phyloP scores from a whole-genome alignment of 1,284 basidiomycete species.

The Pseudozyma thailandica region DNA sequence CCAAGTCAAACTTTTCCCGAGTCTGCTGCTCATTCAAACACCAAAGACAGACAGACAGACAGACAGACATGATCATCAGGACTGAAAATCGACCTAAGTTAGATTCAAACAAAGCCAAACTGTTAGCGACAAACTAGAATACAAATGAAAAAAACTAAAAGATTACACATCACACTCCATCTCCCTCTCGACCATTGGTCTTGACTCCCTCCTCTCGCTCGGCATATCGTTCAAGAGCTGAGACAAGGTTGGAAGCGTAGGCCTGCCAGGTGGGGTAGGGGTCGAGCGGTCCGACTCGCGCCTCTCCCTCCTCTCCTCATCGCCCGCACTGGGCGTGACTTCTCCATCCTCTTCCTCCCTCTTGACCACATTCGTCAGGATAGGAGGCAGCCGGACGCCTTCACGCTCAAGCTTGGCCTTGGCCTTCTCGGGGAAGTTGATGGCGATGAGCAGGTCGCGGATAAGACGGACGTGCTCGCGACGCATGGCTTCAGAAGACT shows the following conservation, averaged over 20 bases:
- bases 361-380: constrained; percentile 15
- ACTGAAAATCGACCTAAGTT: too few relatives aligned
- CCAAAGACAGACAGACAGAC: neutral
- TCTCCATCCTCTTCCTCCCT: constrained; percentile 27
- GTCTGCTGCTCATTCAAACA: too few relatives aligned
- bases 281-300: constrained; percentile 33
- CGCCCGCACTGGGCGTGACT: constrained; percentile 17
- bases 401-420: constrained; percentile 21
- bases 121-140: too few relatives aligned
- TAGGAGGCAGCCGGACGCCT: constrained; percentile 31
- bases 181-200: constrained; percentile 30
- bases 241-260: constrained; percentile 49
- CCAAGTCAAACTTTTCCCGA: too few relatives aligned
- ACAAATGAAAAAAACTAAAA: neutral
- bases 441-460: constrained; percentile 51
- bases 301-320: constrained; percentile 20
- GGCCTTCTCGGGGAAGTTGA: constrained; percentile 54
- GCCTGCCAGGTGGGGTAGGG: constrained; percentile 36
- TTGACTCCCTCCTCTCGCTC: neutral
- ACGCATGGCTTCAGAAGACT: constrained; percentile 22
- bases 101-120: neutral
- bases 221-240: constrained; percentile 51
- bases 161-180: constrained; percentile 22
- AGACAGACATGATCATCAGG: too few relatives aligned
- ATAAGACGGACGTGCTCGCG: constrained; percentile 53